Evolutionary conservation across 2,329 filamentous ascomycete genomes (phyloP), one percentile per base, ranked within the genome.

Genomic region (Onygena corvina): DNA sequence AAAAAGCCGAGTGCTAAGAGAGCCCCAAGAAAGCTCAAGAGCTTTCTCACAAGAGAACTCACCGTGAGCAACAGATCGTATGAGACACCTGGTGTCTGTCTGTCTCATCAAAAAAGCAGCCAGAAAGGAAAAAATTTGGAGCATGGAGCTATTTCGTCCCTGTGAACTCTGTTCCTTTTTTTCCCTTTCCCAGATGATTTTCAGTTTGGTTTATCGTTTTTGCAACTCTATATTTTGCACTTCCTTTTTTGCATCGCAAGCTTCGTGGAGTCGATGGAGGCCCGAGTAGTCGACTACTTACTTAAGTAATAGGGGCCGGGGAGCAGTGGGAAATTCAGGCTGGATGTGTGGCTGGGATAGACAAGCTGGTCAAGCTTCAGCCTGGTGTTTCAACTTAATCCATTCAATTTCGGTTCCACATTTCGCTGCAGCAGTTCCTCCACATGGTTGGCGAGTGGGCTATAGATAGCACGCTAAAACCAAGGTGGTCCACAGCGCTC

Each of bases 341-440:
- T 27, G 23, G 3, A 27, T 42, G 9, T 42, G 38, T 42, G 38
- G 38, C 38, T 20, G 38, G 18, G 38, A 25, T 42, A 4, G 21
- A 14, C 27, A 27, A 11, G 38, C 38, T 31, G 29, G 29, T 42
- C 38, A 42, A 42, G 38, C 38, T 42, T 27, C 16, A 42, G 38
- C 21, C 38, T 42, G 20, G 11, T 42, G 38, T 42, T 42, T 42
- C 38, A 42, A 42, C 38, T 42, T 42, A 25, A 42, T 42, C 38
- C 38, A 27, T 42, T 42, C 38, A 42, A 42, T 42, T 42, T 42
- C 38, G 38, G 38, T 42, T 42, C 38, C 38, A 42, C 38, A 42
- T 42, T 42, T 42, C 27, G 38, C 38, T 42, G 38, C 21, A 42
- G 38, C n/a, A 23, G 38, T 42, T 42, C 38, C 38, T 42, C 38